phyloP scores from a whole-genome alignment of 2,329 filamentous ascomycete species.

The Xylaria sp. region DNA sequence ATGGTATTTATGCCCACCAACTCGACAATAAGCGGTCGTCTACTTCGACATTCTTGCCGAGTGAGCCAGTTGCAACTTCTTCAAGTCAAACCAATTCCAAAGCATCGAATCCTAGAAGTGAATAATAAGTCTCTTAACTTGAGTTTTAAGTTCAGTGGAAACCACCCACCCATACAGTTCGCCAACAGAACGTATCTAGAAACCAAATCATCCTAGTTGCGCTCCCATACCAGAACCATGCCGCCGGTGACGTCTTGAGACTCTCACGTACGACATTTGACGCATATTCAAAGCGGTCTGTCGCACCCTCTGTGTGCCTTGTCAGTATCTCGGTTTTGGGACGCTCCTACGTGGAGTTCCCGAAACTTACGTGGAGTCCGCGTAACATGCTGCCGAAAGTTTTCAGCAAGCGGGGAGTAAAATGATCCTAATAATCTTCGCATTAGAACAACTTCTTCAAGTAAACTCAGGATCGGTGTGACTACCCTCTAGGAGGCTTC shows the following conservation, averaged over 20 bases:
- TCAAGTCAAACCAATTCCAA: no score
- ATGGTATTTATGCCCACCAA: no score
- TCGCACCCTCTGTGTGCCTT: constrained; percentile 11
- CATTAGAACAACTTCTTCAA: no score
- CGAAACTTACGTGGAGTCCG: constrained; percentile 39
- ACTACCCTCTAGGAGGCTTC: no score
- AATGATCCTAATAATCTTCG: constrained; percentile 43
- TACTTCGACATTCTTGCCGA: no score
- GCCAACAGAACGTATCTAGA: constrained; percentile 36
- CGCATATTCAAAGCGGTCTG: constrained; percentile 39
- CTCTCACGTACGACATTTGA: constrained; percentile 36
- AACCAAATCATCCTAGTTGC: constrained; percentile 27
- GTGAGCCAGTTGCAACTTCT: no score
- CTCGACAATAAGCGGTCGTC: no score
- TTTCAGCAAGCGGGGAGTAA: constrained; percentile 34
- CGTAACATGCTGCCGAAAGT: constrained; percentile 40
- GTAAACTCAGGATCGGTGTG: no score
- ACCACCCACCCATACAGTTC: constrained; percentile 39
- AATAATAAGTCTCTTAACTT: not conserved
- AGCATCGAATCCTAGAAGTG: not conserved
- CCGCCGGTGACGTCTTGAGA: constrained; percentile 30
- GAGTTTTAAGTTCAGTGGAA: no score
- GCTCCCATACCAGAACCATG: constrained; percentile 36
- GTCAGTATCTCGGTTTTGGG: no score
- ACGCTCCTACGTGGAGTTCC: no score